Percentiles rank a stretch among this genome's conserved stretches.
Evolutionary conservation across 345 rosid genomes (phyloP).

Genomic region (Aegle marmelos): DNA sequence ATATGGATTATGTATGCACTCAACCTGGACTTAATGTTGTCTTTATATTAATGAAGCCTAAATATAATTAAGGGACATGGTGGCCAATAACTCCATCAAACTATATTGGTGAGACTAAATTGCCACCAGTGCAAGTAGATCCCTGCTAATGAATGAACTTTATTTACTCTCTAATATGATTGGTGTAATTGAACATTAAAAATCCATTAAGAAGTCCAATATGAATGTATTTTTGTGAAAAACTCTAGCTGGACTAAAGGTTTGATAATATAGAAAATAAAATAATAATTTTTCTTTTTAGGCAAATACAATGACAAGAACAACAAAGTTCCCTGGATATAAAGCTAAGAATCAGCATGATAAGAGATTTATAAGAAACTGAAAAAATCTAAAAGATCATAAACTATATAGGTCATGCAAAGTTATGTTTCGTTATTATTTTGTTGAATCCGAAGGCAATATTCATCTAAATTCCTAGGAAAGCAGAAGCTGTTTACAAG

Average conservation of each 20-base stretch:
- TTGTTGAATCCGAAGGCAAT: not conserved
- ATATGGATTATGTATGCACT: no score
- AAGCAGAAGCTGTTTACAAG: not conserved
- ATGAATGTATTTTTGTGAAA: not conserved
- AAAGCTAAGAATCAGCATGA: not conserved
- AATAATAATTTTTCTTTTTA: no score
- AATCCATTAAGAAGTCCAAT: not conserved
- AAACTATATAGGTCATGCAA: not conserved
- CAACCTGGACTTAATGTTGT: no score
- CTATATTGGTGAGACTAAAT: not conserved
- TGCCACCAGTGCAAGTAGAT: not conserved
- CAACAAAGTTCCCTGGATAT: not conserved
- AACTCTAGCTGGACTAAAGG: not conserved
- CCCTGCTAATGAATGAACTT: not conserved
- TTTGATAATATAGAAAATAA: not conserved
- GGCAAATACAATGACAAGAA: not conserved
- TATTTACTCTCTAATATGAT: not conserved
- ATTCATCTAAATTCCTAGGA: not conserved
- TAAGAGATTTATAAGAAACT: not conserved
- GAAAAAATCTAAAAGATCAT: not conserved
- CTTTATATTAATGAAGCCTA: no score
- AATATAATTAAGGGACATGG: not conserved
- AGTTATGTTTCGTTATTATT: not conserved
- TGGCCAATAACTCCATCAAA: not conserved
- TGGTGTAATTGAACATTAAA: not conserved